Percentiles rank a stretch among this genome's conserved stretches.
Conservation (phyloP, 1,284 basidiomycete genomes). For the Fistulina hepatica region DNA sequence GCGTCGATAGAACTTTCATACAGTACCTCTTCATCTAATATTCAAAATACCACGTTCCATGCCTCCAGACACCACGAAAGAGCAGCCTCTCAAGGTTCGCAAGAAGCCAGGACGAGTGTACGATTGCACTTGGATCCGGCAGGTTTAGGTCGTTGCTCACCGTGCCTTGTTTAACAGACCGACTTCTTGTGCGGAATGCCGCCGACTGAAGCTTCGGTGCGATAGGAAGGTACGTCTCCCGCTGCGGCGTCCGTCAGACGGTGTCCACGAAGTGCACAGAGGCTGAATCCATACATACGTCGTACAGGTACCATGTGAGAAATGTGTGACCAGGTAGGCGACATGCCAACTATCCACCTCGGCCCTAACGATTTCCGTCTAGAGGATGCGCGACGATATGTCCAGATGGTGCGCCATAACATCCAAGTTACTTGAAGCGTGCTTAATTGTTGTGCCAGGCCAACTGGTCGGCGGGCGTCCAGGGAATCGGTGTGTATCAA, state of each 20-base stretch:
- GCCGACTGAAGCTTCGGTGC: constrained; percentile 61
- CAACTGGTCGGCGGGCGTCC: constrained; percentile 48
- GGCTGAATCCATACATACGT: constrained; percentile 1
- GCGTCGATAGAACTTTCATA: too few species aligned
- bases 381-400: constrained; percentile 61
- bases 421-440: constrained; percentile 1
- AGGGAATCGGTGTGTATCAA: constrained; percentile 31
- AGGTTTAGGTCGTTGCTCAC: neutral
- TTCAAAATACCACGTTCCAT: too few species aligned
- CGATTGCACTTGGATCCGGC: neutral
- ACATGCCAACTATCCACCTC: neutral
- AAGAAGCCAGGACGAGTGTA: constrained; percentile 16
- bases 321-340: constrained; percentile 37
- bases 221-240: constrained; percentile 44
- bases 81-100: constrained; percentile 11
- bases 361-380: neutral
- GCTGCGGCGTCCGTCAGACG: too few species aligned
- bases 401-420: constrained; percentile 41
- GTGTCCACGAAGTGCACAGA: neutral
- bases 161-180: constrained; percentile 21
- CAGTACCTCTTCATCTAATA: too few species aligned
- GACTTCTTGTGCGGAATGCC: constrained; percentile 64
- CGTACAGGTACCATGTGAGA: constrained; percentile 56
- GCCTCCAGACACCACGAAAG: too few species aligned
- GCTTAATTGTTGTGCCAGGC: constrained; percentile 25